Evolutionary conservation across 371 early-diverging fungal genomes (phyloP), one percentile per base, ranked within the genome.

Genomic region (Mortierella sp.): DNA sequence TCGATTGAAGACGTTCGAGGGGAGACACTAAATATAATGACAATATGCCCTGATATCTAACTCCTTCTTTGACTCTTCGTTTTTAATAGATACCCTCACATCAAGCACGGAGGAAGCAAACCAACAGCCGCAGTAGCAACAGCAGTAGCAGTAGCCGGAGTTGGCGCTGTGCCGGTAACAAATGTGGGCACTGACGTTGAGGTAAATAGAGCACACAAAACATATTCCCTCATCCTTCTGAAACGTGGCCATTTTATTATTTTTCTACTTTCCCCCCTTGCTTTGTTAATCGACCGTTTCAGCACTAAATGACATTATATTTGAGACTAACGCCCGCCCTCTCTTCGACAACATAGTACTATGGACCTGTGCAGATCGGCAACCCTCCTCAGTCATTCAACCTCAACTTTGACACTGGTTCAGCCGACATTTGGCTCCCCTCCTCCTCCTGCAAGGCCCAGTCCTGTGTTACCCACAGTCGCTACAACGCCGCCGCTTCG

Each of bases 321-420:
- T 38, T 38, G 42, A 3, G 42, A 38, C 34, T 34, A 63, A 63
- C 34, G 2, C 16, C 6, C 55, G 6, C 13, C 24, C 68, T 38
- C 5, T 31, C 38, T 42, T 19, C 68, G 24, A 21, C 42, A 21
- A 21, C 85, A 8, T 84, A 91, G 81, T 93, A 93, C 87, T 91
- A 90, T 73, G 94, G 93, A 60, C 71, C 65, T 10, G 79, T 93
- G 38, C 38, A 82, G 24, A 76, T 95, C 19, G 95, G 95, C 26
- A 92, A 94, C 31, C 95, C 95, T 2, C 82, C 90, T 6, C 91
- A 94, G 80, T 76, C 38, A 16, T 89, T 95, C 82, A 83, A 88
- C 72, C 88, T 95, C 13, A 88, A 94, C 31, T 93, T 95, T 74
- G 95, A 95, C 80, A 95, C 95, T 4, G 95, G 95, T 0, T 95